Conservation (phyloP, 106 monocot genomes). For the Acorus gramineus region DNA sequence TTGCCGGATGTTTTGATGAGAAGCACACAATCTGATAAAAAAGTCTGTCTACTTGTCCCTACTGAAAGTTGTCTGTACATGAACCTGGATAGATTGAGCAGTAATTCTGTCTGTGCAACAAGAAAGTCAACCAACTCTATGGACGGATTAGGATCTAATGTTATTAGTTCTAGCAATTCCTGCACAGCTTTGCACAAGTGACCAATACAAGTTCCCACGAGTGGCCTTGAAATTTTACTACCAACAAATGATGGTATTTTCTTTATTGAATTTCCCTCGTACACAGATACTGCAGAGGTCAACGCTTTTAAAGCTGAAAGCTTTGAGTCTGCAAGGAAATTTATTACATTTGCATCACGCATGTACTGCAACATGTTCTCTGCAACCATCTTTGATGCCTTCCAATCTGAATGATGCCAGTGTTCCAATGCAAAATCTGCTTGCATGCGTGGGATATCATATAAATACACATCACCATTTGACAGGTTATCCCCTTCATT, state of each 20-base stretch:
- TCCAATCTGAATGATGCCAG: slow-evolving; percentile 64
- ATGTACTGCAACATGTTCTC: slow-evolving; percentile 48
- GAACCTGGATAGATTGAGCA: slow-evolving; percentile 40
- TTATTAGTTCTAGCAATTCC: slow-evolving; percentile 22
- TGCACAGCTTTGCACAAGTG: slow-evolving; percentile 38
- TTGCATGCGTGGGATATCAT: slow-evolving; percentile 29
- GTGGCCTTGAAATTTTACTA: slow-evolving; percentile 20
- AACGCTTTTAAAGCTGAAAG: slow-evolving; percentile 47
- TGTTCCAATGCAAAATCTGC: slow-evolving; percentile 47
- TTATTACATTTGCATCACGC: slow-evolving; percentile 51
- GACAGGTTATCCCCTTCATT: slow-evolving; percentile 3
- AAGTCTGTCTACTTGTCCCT: slow-evolving; percentile 5
- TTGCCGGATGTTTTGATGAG: slow-evolving; percentile 38
- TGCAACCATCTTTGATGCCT: slow-evolving; percentile 43
- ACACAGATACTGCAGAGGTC: slow-evolving; percentile 29
- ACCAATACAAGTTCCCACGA: slow-evolving; percentile 27
- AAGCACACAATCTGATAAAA: slow-evolving; percentile 29
- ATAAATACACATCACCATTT: slow-evolving; percentile 22
- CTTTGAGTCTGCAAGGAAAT: slow-evolving; percentile 38
- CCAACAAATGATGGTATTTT: slow-evolving; percentile 6
- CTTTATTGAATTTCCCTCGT: slow-evolving; percentile 34
- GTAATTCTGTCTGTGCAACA: slow-evolving; percentile 46
- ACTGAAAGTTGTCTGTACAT: slow-evolving; percentile 15
- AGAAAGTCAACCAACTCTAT: slow-evolving; percentile 24
- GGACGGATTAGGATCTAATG: slow-evolving; percentile 10